Base-by-base conservation (phyloP, 1,284 basidiomycete genomes). In the Sporisorium exsertum region DNA sequence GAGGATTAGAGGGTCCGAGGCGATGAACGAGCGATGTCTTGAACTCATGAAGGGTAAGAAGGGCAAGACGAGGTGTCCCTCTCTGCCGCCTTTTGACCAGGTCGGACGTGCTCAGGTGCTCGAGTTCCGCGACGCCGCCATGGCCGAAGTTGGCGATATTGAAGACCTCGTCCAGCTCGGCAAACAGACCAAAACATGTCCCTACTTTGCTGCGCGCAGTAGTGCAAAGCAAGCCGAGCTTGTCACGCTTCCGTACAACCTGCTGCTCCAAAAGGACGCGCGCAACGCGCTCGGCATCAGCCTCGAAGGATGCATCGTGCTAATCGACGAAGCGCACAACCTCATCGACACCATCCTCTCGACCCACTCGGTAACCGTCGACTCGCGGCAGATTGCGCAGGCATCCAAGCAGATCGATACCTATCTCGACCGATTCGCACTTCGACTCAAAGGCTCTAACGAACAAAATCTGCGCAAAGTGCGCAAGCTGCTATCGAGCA, bases 291-390 rank as follows among this genome's bases (percentile, higher is more conserved):
- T 98, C 1, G 92, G 92, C 0, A 95, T 84, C 35, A 62, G 59
- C 95, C 78, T 91, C 92, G 82, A 88, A 94, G 55, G 92, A 89
- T 35, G 90, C 79, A 88, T 98, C 16, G 90, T 99, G 13, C 89
- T 99, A 46, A 91, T 99, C 63, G 96, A 99, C 84, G 96, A 99
- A 87, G 97, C 95, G 0, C 96, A 99, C 86, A 99, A 86, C 55
- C 81, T 87, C 13, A 86, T 87, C 65, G 87, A 95, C 22, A 95
- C 94, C 0, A 88, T 98, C 1, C 89, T 99, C 5, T 92, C 92
- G 0, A 89, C 97, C 22, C 94, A 96, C 64, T 93, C 93, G 2
- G 88, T 91, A 20, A 87, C 89, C 0, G 87, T 98, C 6, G 88
- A 91, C 1, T 88, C 90, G 5, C 80, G 86, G 2, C 90, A 89